Percentiles rank a stretch among this genome's conserved stretches.
These are phyloP conservation scores for Atkinsonella hypoxylon DNA, from an alignment of 2,329 filamentous ascomycete species.

Conservation along the genomic window DNA sequence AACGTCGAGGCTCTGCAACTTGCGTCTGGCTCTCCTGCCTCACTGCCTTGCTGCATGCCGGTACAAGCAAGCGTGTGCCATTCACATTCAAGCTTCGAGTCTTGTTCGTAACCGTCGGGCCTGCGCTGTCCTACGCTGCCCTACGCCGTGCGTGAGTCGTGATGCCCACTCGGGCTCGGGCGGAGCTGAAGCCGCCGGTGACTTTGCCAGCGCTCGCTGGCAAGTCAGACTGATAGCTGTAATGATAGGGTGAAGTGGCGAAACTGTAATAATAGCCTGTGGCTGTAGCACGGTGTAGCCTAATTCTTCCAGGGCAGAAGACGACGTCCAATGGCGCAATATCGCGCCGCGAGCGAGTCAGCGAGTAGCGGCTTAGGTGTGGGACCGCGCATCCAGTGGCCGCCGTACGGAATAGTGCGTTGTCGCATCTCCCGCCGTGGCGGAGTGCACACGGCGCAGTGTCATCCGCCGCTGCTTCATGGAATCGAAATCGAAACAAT, in stretches of 20 bases:
- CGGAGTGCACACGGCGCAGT: no score
- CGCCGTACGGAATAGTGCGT: neutral
- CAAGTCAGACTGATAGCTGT: neutral
- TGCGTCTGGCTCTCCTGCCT: no score
- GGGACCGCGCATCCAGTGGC: neutral
- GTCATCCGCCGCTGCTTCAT: neutral
- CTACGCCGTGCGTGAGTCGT: neutral
- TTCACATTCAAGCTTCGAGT: neutral
- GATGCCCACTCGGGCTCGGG: neutral
- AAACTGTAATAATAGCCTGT: neutral
- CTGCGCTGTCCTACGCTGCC: neutral
- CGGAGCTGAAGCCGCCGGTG: neutral
- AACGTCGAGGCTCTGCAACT: no score
- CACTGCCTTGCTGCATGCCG: no score
- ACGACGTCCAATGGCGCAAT: neutral
- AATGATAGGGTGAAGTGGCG: neutral
- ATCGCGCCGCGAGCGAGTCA: slow-evolving; percentile 1
- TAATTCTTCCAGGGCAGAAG: neutral
- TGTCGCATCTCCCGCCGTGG: neutral
- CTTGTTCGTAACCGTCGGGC: neutral
- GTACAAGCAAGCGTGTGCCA: no score
- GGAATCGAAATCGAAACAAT: neutral
- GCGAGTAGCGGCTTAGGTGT: neutral
- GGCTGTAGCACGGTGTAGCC: neutral
- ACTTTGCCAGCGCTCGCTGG: neutral